phyloP scores from a whole-genome alignment of 164 flowering plant species.

The Magnolia kwangsiensis region DNA sequence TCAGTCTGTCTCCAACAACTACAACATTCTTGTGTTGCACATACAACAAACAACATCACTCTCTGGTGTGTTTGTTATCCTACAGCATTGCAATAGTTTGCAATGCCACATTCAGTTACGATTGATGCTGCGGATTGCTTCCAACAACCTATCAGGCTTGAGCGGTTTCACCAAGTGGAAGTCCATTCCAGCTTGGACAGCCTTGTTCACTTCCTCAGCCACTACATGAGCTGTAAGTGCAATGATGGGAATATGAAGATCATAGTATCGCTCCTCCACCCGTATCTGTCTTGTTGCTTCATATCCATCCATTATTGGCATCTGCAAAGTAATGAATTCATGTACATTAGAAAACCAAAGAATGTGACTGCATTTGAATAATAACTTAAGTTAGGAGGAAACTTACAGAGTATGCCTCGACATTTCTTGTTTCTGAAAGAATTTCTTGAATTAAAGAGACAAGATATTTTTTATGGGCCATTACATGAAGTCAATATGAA shows the following conservation, averaged over 20 bases:
- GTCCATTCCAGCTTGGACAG: slow-evolving; percentile 54
- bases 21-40: no score
- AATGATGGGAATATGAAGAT: slow-evolving; percentile 44
- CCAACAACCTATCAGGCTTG: slow-evolving; percentile 16
- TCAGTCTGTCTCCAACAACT: no score
- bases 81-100: not conserved
- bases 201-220: slow-evolving; percentile 22
- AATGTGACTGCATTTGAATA: no score
- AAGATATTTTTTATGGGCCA: no score
- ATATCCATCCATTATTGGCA: slow-evolving; percentile 59
- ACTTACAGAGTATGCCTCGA: no score
- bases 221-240: slow-evolving; percentile 45
- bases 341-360: not conserved
- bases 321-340: slow-evolving; percentile 24
- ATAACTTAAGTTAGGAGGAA: no score
- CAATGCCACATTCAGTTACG: not conserved
- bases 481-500: no score
- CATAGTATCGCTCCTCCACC: slow-evolving; percentile 30
- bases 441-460: no score
- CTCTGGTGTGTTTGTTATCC: not conserved
- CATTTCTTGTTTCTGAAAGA: no score
- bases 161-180: slow-evolving; percentile 39
- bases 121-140: slow-evolving; percentile 9
- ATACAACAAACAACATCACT: not conserved
- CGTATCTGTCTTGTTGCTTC: slow-evolving; percentile 55